A percentile compares a stretch with the other conserved stretches of the same genome.
phyloP scores from a whole-genome alignment of 1,284 basidiomycete genomes.

The Tylopilus orsonianus region DNA sequence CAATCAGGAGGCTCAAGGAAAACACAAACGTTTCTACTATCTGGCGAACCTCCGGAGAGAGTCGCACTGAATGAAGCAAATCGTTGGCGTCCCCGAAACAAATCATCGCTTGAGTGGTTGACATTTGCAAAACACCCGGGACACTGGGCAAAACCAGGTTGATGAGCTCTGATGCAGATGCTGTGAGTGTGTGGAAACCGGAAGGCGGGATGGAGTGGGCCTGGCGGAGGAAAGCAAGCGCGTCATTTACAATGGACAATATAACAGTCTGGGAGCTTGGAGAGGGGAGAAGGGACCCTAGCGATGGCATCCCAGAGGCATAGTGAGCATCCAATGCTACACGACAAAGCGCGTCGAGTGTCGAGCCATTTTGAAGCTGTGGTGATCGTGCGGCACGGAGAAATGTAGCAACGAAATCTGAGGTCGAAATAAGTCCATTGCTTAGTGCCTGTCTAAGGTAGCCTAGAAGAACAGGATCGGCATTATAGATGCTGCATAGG shows the following conservation, averaged over 20 bases:
- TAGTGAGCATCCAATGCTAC: slow-evolving; percentile 63
- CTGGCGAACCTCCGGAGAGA: slow-evolving; percentile 51
- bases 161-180: slow-evolving; percentile 61
- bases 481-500: slow-evolving; percentile 64
- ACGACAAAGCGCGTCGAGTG: slow-evolving; percentile 66
- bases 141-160: slow-evolving; percentile 58
- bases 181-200: slow-evolving; percentile 57
- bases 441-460: slow-evolving; percentile 63
- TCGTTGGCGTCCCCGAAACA: slow-evolving; percentile 55
- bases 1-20: slow-evolving; percentile 57
- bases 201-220: slow-evolving; percentile 58
- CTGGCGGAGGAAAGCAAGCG: slow-evolving; percentile 55
- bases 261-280: slow-evolving; percentile 46
- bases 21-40: slow-evolving; percentile 60
- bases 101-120: slow-evolving; percentile 56
- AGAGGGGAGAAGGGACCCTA: slow-evolving; percentile 52
- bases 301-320: slow-evolving; percentile 50
- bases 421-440: slow-evolving; percentile 53
- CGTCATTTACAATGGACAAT: slow-evolving; percentile 59
- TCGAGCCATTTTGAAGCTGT: slow-evolving; percentile 58
- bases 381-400: slow-evolving; percentile 42
- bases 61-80: slow-evolving; percentile 50
- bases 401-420: slow-evolving; percentile 59
- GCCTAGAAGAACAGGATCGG: slow-evolving; percentile 56
- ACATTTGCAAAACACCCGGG: slow-evolving; percentile 57